phyloP scores from a whole-genome alignment of 2,329 filamentous ascomycete species.

The Hymenotorrendiella dingleyae region DNA sequence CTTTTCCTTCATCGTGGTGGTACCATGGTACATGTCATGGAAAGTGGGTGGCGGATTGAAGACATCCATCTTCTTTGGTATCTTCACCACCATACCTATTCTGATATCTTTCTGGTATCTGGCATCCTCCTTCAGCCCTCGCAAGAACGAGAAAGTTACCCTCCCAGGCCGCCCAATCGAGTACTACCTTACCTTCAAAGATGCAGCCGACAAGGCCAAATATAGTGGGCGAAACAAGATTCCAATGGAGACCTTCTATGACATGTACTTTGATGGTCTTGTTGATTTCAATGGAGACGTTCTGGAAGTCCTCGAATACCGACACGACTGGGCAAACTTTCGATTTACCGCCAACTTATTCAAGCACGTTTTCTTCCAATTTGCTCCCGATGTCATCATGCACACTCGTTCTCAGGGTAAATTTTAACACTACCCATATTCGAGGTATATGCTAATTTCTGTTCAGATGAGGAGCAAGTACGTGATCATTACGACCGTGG shows the following conservation, averaged over 20 bases:
- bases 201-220: constrained; percentile 51
- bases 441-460: constrained; percentile 25
- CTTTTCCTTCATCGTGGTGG: constrained; percentile 58
- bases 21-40: constrained; percentile 77
- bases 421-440: constrained; percentile 13
- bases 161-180: constrained; percentile 83
- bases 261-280: constrained; percentile 95
- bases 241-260: constrained; percentile 88
- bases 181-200: constrained; percentile 81
- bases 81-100: constrained; percentile 74
- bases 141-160: constrained; percentile 87
- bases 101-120: constrained; percentile 77
- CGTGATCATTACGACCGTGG: constrained; percentile 96
- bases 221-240: constrained; percentile 77
- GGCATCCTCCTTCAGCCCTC: constrained; percentile 73
- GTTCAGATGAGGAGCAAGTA: constrained; percentile 87
- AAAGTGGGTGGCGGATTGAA: constrained; percentile 79
- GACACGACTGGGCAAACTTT: constrained; percentile 97
- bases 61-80: constrained; percentile 79
- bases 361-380: constrained; percentile 80
- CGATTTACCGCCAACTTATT: constrained; percentile 80
- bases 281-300: constrained; percentile 94
- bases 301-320: constrained; percentile 84
- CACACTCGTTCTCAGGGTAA: constrained; percentile 83
- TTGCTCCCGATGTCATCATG: constrained; percentile 86